Percentiles rank a stretch among this genome's conserved stretches.
These are phyloP conservation scores for Ballota nigra DNA, from an alignment of 257 asterid genomes.

Conservation along the genomic window DNA sequence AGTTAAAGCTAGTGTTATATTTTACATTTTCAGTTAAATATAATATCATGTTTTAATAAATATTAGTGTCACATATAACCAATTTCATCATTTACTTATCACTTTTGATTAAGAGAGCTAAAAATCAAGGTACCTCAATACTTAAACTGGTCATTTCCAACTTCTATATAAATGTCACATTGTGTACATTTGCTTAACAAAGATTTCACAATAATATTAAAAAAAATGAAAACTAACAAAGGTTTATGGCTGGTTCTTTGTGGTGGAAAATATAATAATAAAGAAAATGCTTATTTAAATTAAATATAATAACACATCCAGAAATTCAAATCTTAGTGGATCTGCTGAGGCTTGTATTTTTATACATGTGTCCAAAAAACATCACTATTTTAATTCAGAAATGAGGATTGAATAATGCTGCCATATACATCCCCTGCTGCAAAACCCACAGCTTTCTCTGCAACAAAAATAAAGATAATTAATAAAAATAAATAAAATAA, in stretches of 20 bases:
- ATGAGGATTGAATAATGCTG: slow-evolving; percentile 22
- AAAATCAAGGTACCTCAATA: too few relatives aligned
- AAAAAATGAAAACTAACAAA: too few relatives aligned
- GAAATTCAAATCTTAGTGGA: slow-evolving; percentile 15
- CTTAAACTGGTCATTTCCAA: background rate
- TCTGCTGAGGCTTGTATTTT: slow-evolving; percentile 25
- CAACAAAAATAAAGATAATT: background rate
- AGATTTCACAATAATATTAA: background rate
- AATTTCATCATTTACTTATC: too few relatives aligned
- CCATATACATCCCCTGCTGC: slow-evolving; percentile 31
- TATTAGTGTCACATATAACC: too few relatives aligned
- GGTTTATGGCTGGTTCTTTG: background rate
- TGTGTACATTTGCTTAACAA: background rate
- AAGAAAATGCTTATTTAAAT: background rate
- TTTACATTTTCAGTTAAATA: too few relatives aligned
- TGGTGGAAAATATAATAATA: background rate
- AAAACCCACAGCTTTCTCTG: slow-evolving; percentile 35
- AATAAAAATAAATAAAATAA: background rate
- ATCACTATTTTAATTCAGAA: slow-evolving; percentile 13
- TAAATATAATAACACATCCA: background rate
- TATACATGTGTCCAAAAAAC: slow-evolving; percentile 26
- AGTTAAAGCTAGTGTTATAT: too few relatives aligned
- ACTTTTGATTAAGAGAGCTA: too few relatives aligned
- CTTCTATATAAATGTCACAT: too few relatives aligned
- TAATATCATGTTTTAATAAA: too few relatives aligned